A percentile compares a stretch with the other conserved stretches of the same genome.
Conservation (phyloP, 1,284 basidiomycete species). For the Ceratobasidium theobromae region DNA sequence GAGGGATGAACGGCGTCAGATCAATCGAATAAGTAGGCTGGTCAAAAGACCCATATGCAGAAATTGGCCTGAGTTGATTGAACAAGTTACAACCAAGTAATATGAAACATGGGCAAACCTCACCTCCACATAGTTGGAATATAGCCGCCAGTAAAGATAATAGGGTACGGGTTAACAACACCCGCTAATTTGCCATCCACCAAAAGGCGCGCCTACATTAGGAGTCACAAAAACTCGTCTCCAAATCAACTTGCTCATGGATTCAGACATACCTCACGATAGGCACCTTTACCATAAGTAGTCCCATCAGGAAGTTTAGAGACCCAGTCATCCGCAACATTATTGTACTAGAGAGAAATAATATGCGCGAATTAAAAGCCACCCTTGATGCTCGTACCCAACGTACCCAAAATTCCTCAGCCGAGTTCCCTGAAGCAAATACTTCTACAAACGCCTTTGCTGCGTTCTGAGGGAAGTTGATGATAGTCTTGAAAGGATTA, state of each 20-base stretch:
- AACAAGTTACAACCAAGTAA: neutral
- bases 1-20: conserved; percentile 73
- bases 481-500: conserved; percentile 54
- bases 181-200: conserved; percentile 75
- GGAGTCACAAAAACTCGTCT: neutral
- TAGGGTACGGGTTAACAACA: conserved; percentile 72
- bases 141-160: conserved; percentile 81
- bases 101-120: conserved; percentile 24
- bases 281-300: conserved; percentile 64
- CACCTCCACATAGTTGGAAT: conserved; percentile 72
- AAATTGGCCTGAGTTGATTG: conserved; percentile 59
- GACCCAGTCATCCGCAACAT: conserved; percentile 63
- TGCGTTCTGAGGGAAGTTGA: conserved; percentile 68
- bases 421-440: conserved; percentile 68
- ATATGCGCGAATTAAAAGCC: conserved; percentile 9
- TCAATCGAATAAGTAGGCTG: conserved; percentile 78
- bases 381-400: conserved; percentile 3
- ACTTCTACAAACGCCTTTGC: conserved; percentile 70
- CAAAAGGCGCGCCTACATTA: conserved; percentile 52
- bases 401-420: conserved; percentile 76
- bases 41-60: conserved; percentile 75
- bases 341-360: conserved; percentile 60
- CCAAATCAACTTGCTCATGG: neutral
- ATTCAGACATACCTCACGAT: conserved; percentile 62
- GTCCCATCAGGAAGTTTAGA: conserved; percentile 55